Evolutionary conservation across 441 rosid species (phyloP).

Genomic region (Capsella rubella): DNA sequence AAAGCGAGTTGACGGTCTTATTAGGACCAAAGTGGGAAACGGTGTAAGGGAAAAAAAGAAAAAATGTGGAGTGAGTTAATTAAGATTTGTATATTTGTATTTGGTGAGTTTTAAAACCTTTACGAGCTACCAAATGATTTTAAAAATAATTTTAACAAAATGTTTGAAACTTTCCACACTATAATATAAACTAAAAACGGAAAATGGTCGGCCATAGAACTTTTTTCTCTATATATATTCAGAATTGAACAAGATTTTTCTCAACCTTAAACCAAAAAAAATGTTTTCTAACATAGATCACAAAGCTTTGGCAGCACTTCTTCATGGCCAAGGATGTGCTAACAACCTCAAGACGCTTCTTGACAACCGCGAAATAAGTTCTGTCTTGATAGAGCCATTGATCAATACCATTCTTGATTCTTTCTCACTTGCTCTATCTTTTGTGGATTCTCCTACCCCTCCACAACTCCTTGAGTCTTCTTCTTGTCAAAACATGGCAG

Average conservation of each 20-base stretch:
- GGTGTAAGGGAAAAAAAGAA: too few relatives aligned
- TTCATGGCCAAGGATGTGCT: conserved; percentile 21
- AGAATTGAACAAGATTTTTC: background rate
- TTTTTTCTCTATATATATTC: too few relatives aligned
- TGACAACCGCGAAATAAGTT: background rate
- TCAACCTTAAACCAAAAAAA: background rate
- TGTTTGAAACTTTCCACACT: too few relatives aligned
- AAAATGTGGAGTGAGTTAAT: too few relatives aligned
- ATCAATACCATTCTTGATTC: conserved; percentile 14
- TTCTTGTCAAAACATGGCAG: conserved; percentile 3
- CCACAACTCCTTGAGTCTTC: conserved; percentile 5
- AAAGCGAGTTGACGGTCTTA: too few relatives aligned
- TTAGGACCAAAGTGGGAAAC: too few relatives aligned
- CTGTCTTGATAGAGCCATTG: background rate
- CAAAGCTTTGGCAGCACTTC: conserved; percentile 3
- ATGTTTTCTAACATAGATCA: background rate
- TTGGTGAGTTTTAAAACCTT: too few relatives aligned
- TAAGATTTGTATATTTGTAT: too few relatives aligned
- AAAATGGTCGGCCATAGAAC: too few relatives aligned
- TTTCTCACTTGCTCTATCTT: conserved; percentile 6
- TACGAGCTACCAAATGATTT: too few relatives aligned
- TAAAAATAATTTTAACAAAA: too few relatives aligned
- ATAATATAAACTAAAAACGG: too few relatives aligned
- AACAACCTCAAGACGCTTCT: background rate
- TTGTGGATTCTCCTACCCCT: background rate